A percentile compares a stretch with the other conserved stretches of the same genome.
Conservation (phyloP, 2,329 filamentous ascomycete genomes). For the Apiospora pterosperma region DNA sequence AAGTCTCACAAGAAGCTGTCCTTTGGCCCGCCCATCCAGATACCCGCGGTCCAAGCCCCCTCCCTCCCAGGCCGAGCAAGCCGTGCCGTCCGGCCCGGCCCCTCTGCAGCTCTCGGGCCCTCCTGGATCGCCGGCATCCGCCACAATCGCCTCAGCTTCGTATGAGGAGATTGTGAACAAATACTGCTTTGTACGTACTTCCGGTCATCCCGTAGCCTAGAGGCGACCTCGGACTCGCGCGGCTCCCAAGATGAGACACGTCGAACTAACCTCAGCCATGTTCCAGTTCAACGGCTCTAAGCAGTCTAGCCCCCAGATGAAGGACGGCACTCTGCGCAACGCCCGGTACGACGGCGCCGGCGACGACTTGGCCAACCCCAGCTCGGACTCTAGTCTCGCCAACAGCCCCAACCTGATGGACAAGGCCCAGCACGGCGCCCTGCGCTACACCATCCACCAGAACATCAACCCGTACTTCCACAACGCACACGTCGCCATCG, state of each 20-base stretch:
- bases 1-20: conserved; percentile 43
- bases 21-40: conserved; percentile 14
- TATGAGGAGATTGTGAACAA: conserved; percentile 98
- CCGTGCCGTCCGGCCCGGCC: conserved; percentile 18
- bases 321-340: conserved; percentile 42
- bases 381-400: conserved; percentile 32
- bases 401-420: conserved; percentile 34
- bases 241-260: conserved; percentile 11
- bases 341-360: conserved; percentile 41
- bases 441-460: conserved; percentile 40
- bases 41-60: not conserved
- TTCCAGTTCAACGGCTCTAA: conserved; percentile 59
- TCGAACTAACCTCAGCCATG: conserved; percentile 19
- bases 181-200: conserved; percentile 97
- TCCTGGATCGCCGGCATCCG: conserved; percentile 47
- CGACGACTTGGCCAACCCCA: conserved; percentile 33
- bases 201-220: not conserved
- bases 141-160: conserved; percentile 73
- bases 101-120: conserved; percentile 29
- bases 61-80: not conserved
- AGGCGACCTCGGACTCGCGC: conserved; percentile 6
- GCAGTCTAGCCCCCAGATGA: conserved; percentile 48
- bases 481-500: conserved; percentile 25
- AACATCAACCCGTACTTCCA: conserved; percentile 34
- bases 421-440: conserved; percentile 32